phyloP scores from a whole-genome alignment of 2,329 filamentous ascomycete genomes.

The Diaporthe ilicicola region DNA sequence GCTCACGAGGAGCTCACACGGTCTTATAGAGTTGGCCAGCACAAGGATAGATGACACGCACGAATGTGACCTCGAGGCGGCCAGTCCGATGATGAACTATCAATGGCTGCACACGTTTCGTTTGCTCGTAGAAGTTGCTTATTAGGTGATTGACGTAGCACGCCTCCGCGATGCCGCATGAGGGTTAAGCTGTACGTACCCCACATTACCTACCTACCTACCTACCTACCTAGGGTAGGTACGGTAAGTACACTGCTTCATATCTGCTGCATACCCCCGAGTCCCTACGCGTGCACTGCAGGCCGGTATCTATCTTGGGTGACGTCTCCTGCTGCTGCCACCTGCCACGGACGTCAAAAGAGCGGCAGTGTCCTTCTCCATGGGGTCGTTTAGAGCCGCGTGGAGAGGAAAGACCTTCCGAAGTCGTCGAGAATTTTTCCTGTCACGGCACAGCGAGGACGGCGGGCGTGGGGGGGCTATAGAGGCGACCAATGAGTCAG shows the following conservation, averaged over 20 bases:
- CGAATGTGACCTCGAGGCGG: neutral
- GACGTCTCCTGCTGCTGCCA: conserved; percentile 2
- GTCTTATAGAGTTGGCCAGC: neutral
- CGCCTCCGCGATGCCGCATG: neutral
- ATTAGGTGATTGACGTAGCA: neutral
- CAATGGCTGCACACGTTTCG: neutral
- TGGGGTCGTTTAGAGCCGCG: conserved; percentile 5
- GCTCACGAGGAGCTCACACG: neutral
- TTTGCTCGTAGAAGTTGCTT: conserved; percentile 6
- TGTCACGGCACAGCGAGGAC: conserved; percentile 21
- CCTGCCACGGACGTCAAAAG: conserved; percentile 10
- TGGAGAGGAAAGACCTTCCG: conserved; percentile 17
- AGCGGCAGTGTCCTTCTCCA: conserved; percentile 9
- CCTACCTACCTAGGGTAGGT: no score
- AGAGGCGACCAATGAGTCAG: conserved; percentile 24
- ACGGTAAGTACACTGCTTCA: neutral
- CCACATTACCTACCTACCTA: neutral
- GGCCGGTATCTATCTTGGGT: neutral
- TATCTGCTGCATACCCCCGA: neutral
- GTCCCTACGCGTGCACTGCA: neutral
- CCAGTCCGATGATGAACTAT: neutral
- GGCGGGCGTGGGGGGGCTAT: conserved; percentile 10
- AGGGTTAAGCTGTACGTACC: neutral
- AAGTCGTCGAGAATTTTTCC: conserved; percentile 28
- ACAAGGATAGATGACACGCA: neutral